Base-by-base conservation (phyloP, 108 stramenopile species). In the Nitzschia sp. region DNA sequence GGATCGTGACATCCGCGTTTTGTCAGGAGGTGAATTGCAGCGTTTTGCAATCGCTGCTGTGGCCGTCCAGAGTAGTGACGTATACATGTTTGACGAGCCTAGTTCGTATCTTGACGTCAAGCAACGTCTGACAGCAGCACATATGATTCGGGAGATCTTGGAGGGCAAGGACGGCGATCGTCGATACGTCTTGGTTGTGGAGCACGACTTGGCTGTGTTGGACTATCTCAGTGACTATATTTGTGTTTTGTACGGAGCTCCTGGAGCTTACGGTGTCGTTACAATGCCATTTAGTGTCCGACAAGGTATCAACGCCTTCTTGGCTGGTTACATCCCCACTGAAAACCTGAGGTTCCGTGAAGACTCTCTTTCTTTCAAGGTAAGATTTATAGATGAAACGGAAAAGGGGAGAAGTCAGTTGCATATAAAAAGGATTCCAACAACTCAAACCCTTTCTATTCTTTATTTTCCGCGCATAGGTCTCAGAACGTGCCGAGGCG, bases 61-160 rank as follows among this genome's bases (percentile, higher is more conserved):
- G 56, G 89, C 88, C 8, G 90, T 97, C 8, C 95, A 97, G 68
- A 48, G 73, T n/a, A 82, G 87, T 45, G 97, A 99, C 78, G 98
- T 98, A 17, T 99, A 99, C 88, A 98, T 99, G 97, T 98, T 98
- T 81, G 99, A 99, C 76, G 99, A 99, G 73, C 99, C 99, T 0
- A 96, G 94, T 21, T 95, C 91, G 5, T 99, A 98, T 83, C 83
- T 99, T 35, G 99, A 99, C 82, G 97, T 99, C 19, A 97, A 97
- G 80, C 99, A 99, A 74, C 85, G 99, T 58, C 72, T 99, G 45
- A 96, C 94, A 52, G 99, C 98, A 1, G 98, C 97, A 5, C 82
- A 86, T 57, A 94, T 96, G 84, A 99, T 99, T 73, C 94, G 99
- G 17, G 71, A 89, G 66, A 78, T 99, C 34, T 76, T 98, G 68